Conservation (phyloP, 73 alveolate genomes). For the Tetrahymena malaccensis region DNA sequence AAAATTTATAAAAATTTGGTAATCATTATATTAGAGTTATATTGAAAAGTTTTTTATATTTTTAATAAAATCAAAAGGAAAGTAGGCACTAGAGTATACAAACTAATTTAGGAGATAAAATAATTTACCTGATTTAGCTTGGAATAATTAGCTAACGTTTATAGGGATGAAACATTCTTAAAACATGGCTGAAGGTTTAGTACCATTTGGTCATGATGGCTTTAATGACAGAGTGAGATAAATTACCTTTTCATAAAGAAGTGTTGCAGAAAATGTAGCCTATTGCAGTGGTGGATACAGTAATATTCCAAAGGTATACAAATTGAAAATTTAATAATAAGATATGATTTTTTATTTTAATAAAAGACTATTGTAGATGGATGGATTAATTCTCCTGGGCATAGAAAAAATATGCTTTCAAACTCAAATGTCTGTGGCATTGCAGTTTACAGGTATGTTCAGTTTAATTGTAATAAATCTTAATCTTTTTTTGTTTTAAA, state of each 20-base stretch:
- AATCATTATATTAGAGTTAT: neutral
- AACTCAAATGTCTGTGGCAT: constrained; percentile 40
- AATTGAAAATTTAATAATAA: neutral
- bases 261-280: constrained; percentile 92
- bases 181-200: constrained; percentile 88
- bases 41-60: neutral
- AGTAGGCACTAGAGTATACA: constrained; percentile 76
- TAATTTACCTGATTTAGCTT: constrained; percentile 65
- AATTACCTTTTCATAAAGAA: constrained; percentile 66
- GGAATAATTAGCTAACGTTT: constrained; percentile 79
- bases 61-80: constrained; percentile 34
- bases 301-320: constrained; percentile 66
- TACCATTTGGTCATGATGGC: constrained; percentile 93
- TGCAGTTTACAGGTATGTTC: constrained; percentile 9
- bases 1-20: neutral
- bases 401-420: constrained; percentile 83
- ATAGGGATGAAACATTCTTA: constrained; percentile 78
- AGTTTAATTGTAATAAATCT: neutral
- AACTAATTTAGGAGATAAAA: constrained; percentile 73
- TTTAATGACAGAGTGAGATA: constrained; percentile 72
- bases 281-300: constrained; percentile 60
- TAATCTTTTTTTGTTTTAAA: neutral
- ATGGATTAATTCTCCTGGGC: constrained; percentile 98
- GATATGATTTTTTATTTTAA: neutral
- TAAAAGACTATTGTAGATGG: constrained; percentile 77